A percentile compares a stretch with the other conserved stretches of the same genome.
Evolutionary conservation across 2,329 filamentous ascomycete genomes (phyloP).

Genomic region (Anthostomella pinea): DNA sequence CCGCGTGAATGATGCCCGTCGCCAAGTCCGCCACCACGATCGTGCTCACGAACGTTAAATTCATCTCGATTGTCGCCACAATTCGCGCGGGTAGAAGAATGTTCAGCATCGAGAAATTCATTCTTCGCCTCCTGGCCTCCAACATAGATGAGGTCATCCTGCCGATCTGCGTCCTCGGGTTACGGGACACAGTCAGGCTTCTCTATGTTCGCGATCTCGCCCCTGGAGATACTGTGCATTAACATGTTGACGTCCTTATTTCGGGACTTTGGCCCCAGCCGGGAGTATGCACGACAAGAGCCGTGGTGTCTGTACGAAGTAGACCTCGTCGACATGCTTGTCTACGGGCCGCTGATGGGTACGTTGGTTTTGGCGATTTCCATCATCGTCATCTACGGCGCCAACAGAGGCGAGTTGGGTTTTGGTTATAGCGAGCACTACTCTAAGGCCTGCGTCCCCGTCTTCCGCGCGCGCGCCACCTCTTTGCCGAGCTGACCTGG

Average conservation of each 20-base stretch:
- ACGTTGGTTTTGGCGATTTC: slow-evolving; percentile 64
- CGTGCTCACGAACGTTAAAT: slow-evolving; percentile 84
- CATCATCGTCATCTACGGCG: slow-evolving; percentile 60
- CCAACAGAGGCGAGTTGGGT: slow-evolving; percentile 55
- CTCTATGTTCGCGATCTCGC: slow-evolving; percentile 82
- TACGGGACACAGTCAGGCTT: slow-evolving; percentile 68
- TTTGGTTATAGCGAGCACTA: slow-evolving; percentile 60
- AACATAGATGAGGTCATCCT: slow-evolving; percentile 84
- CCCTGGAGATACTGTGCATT: slow-evolving; percentile 88
- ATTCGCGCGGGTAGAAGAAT: slow-evolving; percentile 81
- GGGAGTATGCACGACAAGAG: slow-evolving; percentile 67
- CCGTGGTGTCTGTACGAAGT: slow-evolving; percentile 71
- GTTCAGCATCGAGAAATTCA: slow-evolving; percentile 88
- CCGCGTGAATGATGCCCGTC: slow-evolving; percentile 84
- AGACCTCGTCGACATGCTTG: slow-evolving; percentile 73
- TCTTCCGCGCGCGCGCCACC: slow-evolving; percentile 69
- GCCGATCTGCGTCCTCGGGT: slow-evolving; percentile 75
- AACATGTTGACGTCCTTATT: slow-evolving; percentile 90
- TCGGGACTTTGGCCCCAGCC: slow-evolving; percentile 83
- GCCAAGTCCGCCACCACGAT: slow-evolving; percentile 81
- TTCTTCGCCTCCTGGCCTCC: slow-evolving; percentile 73
- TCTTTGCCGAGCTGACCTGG: slow-evolving; percentile 73
- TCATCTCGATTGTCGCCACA: slow-evolving; percentile 79
- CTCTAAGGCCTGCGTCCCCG: slow-evolving; percentile 53
- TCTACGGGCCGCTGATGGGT: slow-evolving; percentile 78